A percentile compares a stretch with the other conserved stretches of the same genome.
Conservation (phyloP, 2,329 filamentous ascomycete genomes). For the Neopestalotiopsis clavispora region DNA sequence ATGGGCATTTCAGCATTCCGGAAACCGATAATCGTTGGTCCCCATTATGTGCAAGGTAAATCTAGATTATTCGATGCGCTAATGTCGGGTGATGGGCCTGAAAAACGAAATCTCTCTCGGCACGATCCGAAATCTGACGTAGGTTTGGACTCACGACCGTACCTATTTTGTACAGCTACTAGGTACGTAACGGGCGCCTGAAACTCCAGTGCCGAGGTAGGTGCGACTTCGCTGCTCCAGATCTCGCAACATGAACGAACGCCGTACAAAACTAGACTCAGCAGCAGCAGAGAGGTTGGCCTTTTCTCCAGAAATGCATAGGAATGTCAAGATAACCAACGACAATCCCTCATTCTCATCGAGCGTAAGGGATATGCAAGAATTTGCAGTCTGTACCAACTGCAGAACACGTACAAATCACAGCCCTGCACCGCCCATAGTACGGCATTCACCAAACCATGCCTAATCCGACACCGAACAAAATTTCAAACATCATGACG, state of each 20-base stretch:
- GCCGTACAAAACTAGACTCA: too few species aligned
- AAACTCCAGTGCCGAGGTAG: too few species aligned
- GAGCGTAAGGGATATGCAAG: too few species aligned
- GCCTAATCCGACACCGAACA: constrained; percentile 15
- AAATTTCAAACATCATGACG: constrained; percentile 11
- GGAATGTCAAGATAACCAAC: too few species aligned
- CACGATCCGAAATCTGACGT: constrained; percentile 8
- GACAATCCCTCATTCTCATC: too few species aligned
- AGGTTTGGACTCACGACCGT: not conserved
- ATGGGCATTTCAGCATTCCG: too few species aligned
- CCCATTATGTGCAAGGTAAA: not conserved
- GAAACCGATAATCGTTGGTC: not conserved
- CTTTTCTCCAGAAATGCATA: too few species aligned
- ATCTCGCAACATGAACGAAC: too few species aligned
- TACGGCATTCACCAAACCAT: not conserved
- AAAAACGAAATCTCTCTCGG: not conserved
- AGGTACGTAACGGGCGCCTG: not conserved
- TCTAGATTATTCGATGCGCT: not conserved
- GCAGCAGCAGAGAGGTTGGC: too few species aligned
- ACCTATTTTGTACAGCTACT: not conserved
- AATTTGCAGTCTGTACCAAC: not conserved
- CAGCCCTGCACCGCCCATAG: not conserved
- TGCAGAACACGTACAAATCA: not conserved
- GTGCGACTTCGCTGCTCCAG: too few species aligned
- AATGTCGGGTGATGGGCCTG: not conserved